Base-by-base conservation (phyloP, 1,284 basidiomycete genomes). In the Apiotrichum laibachii region DNA sequence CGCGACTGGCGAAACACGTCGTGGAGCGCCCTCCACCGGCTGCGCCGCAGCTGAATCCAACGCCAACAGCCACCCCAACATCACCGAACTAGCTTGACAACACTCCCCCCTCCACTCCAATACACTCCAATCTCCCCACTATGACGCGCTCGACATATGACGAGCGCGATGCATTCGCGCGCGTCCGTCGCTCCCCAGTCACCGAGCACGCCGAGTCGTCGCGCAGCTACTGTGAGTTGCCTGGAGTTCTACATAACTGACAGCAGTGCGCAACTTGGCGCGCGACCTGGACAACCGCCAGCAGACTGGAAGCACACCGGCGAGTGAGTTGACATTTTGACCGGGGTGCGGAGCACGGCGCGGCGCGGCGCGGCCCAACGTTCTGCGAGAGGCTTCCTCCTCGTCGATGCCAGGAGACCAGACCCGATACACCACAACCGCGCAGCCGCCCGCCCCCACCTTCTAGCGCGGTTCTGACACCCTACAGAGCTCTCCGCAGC, bases 401-500 rank as follows among this genome's bases (percentile, higher is more conserved):
- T n/a, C n/a, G n/a, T n/a, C n/a, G 26, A 31, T 31, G 26, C 26
- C 4, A 31, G 26, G 16, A 13, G 1, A 22, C 5, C 1, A 22
- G 21, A 7, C 45, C 13, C 10, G 16, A 39, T 48, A 4, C 26
- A 31, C 26, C 26, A 31, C 26, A 3, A 31, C 7, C 4, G 26
- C 26, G 26, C 26, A 31, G 26, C 26, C 4, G 26, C 26, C 26
- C 26, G 26, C 26, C 26, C 26, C 3, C 26, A 31, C 26, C 26
- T 31, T 31, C 26, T 31, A 31, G 26, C 26, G 26, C 26, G 26
- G 26, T 7, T 31, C 26, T 31, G 7, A 31, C 26, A 31, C 26
- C 26, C 57, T 2, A 34, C 58, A 72, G 71, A 50, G 12, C 64
- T 71, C 11, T 67, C 89, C 10, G 90, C 91, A 15, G 86, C 90